A percentile compares a stretch with the other conserved stretches of the same genome.
These are phyloP conservation scores for Vitis riparia DNA, from an alignment of 164 flowering plant species.

Conservation along the genomic window DNA sequence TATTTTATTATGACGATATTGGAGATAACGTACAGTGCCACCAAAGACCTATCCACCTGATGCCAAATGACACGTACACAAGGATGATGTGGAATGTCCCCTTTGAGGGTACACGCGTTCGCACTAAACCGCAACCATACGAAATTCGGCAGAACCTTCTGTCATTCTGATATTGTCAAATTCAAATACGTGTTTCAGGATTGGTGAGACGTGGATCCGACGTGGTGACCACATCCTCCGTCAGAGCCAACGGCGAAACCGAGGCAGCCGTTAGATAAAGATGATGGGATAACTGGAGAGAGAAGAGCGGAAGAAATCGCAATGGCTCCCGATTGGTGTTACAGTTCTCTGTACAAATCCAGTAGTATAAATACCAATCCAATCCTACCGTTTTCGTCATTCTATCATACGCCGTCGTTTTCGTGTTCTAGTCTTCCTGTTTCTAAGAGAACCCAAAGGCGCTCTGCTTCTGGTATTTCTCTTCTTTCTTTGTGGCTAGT, in stretches of 20 bases:
- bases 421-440: slow-evolving; percentile 1
- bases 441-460: background rate
- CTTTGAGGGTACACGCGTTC: background rate
- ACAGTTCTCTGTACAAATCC: background rate
- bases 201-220: slow-evolving; percentile 23
- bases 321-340: slow-evolving; percentile 22
- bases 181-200: background rate
- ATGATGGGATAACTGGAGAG: background rate
- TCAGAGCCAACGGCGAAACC: background rate
- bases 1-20: background rate
- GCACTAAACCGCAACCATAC: background rate
- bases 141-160: background rate
- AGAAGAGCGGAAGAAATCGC: background rate
- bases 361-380: slow-evolving; percentile 21
- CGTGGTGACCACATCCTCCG: slow-evolving; percentile 21
- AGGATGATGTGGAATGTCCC: too few species aligned
- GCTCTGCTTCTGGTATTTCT: slow-evolving; percentile 14
- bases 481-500: slow-evolving; percentile 2
- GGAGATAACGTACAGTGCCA: too few species aligned
- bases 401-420: slow-evolving; percentile 1
- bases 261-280: background rate
- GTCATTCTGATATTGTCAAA: background rate
- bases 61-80: too few species aligned
- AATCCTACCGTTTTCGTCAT: background rate
- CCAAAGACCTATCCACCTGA: too few species aligned